A percentile compares a stretch with the other conserved stretches of the same genome.
phyloP scores from a whole-genome alignment of 225 moss, liverwort and hornwort genomes.

The Pleurozium schreberi region DNA sequence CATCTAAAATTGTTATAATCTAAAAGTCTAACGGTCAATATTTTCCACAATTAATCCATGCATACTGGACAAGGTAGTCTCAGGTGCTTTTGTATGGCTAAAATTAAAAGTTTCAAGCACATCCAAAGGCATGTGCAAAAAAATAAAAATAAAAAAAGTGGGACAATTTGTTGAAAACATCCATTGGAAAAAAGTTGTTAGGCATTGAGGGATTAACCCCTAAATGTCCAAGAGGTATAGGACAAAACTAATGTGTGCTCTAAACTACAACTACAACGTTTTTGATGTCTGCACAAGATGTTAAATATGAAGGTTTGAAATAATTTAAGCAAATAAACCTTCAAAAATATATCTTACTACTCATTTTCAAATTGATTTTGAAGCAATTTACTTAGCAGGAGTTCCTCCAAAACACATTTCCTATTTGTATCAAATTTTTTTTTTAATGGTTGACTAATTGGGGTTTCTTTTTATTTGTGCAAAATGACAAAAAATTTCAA shows the following conservation, averaged over 20 bases:
- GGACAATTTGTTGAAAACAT: no score
- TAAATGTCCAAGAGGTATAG: rapidly evolving
- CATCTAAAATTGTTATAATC: no score
- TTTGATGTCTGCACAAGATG: neutral
- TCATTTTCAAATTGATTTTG: neutral
- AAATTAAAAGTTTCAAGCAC: no score
- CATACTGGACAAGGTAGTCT: no score
- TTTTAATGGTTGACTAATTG: neutral
- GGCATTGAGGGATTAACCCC: no score
- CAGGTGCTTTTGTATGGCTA: no score
- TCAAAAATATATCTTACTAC: neutral
- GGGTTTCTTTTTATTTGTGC: no score
- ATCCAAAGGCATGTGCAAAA: no score
- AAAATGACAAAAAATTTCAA: rapidly evolving
- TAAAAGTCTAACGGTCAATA: no score
- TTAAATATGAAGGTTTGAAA: neutral
- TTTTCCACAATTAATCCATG: no score
- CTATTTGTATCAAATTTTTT: neutral
- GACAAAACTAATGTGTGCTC: neutral
- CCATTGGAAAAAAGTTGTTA: no score
- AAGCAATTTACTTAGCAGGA: neutral
- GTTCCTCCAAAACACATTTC: neutral
- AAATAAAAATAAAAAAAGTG: no score
- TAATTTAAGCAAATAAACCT: rapidly evolving
- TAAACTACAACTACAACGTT: rapidly evolving